Evolutionary conservation across 345 rosid genomes (phyloP).

Genomic region (Eucalyptus caleyi): DNA sequence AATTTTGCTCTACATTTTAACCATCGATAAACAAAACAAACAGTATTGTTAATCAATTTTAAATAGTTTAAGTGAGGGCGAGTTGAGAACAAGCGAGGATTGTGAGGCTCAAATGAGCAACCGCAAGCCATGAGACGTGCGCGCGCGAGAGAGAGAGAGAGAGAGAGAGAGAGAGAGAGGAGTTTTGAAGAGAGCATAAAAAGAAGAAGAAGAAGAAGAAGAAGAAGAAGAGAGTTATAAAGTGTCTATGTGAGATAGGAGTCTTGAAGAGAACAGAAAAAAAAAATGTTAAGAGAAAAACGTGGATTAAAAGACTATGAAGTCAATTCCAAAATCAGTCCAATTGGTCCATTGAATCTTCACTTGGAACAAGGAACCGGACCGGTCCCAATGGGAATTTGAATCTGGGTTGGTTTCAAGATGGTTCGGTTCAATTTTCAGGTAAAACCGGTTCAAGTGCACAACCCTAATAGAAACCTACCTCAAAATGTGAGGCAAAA

Average conservation of each 20-base stretch:
- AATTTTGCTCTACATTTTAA: too few species aligned
- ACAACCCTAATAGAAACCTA: neutral
- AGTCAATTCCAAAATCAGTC: neutral
- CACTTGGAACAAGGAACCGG: neutral
- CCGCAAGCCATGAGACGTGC: accelerated
- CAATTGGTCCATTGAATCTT: neutral
- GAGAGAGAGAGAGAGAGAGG: too few species aligned
- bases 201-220: too few species aligned
- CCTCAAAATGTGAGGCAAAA: neutral
- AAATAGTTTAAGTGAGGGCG: neutral
- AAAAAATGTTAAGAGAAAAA: neutral
- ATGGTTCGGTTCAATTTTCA: accelerated
- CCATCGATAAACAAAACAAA: neutral
- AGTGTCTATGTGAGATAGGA: neutral
- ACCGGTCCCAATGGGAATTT: accelerated
- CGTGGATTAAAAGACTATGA: neutral
- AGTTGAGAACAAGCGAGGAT: neutral
- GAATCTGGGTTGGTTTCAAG: neutral
- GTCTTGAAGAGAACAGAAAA: neutral
- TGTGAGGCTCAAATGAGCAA: neutral
- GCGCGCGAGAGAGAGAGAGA: neutral
- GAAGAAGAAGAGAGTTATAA: neutral
- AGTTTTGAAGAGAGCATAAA: too few species aligned
- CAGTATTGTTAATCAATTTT: neutral
- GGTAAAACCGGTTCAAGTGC: neutral